Base-by-base conservation (phyloP, 805 yeast species). In the Yarrowia deformans region DNA sequence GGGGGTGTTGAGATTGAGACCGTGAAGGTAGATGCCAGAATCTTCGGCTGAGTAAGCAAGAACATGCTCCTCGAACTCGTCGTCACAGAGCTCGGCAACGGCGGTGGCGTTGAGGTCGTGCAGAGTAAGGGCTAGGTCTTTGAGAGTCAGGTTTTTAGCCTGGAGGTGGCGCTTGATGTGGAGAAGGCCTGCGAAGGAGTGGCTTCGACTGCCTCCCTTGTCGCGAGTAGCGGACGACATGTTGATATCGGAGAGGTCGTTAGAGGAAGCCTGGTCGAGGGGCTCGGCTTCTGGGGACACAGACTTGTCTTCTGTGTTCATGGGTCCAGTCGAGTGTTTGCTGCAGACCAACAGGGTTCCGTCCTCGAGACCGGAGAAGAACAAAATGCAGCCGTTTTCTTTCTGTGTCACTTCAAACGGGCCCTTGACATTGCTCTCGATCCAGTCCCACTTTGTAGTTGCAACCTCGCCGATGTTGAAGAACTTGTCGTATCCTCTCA, bases 401-500 rank as follows among this genome's bases (percentile, higher is more conserved):
- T 95, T 95, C 45, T 89, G 81, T 0, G 97, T 88, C 1, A 93
- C 85, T 19, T 84, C 85, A 77, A 89, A 95, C 0, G 98, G 97
- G 0, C 97, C 97, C 5, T 49, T 40, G 0, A 95, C 88, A 40
- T 81, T 73, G 0, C 72, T 60, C n/a, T 74, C 73, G 5, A 93
- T 75, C 72, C 76, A 74, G 0, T 78, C 79, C 81, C 87, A 82
- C 70, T 81, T 83, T 0, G 97, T 89, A 7, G 72, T 71, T 0
- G 79, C 72, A 1, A 84, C 82, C 76, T 95, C 99, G 71, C 82
- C 85, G 3, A 92, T 81, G 75, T 90, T 94, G 84, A 92, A 95
- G 78, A 95, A 95, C 79, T 95, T 95, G 78, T 95, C 95, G 77
- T 95, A 95, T 0, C 99, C 99, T 73, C 99, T 81, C 1, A 88